Evolutionary conservation across 441 rosid genomes (phyloP).

Genomic region (Bruguiera hainesii): DNA sequence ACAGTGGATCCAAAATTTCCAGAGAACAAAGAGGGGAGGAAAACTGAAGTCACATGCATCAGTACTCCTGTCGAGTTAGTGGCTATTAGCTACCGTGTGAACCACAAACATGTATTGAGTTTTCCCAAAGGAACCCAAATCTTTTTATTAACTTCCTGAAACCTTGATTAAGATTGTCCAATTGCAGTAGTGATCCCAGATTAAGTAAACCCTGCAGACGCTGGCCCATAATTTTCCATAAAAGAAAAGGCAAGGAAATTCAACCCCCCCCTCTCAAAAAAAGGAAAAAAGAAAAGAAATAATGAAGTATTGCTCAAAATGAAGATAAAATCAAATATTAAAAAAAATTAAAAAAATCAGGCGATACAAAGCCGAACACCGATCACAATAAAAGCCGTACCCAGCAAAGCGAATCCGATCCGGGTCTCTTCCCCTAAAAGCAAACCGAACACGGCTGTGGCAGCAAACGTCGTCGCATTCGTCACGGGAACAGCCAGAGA

Average conservation of each 20-base stretch:
- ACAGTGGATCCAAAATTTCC: neutral
- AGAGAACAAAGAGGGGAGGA: neutral
- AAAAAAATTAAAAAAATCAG: conserved; percentile 16
- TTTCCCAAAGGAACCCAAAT: too few species aligned
- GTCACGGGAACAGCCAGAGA: conserved; percentile 89
- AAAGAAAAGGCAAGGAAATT: neutral
- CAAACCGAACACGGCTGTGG: conserved; percentile 73
- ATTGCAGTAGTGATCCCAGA: too few species aligned
- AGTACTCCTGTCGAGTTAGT: too few species aligned
- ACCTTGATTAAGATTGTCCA: too few species aligned
- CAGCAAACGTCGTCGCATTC: conserved; percentile 85
- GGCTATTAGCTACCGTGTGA: too few species aligned
- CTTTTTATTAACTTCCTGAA: too few species aligned
- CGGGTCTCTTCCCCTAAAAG: conserved; percentile 69
- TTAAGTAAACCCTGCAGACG: neutral
- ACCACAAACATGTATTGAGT: too few species aligned
- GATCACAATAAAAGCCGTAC: conserved; percentile 57
- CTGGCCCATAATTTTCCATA: neutral
- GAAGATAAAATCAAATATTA: neutral
- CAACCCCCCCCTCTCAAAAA: neutral
- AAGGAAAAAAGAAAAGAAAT: neutral
- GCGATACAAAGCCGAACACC: conserved; percentile 81
- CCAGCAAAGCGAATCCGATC: conserved; percentile 53
- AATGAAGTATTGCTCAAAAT: neutral
- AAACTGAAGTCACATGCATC: too few species aligned